Evolutionary conservation across 306 rosid genomes (phyloP).

Genomic region (Inga oerstediana): DNA sequence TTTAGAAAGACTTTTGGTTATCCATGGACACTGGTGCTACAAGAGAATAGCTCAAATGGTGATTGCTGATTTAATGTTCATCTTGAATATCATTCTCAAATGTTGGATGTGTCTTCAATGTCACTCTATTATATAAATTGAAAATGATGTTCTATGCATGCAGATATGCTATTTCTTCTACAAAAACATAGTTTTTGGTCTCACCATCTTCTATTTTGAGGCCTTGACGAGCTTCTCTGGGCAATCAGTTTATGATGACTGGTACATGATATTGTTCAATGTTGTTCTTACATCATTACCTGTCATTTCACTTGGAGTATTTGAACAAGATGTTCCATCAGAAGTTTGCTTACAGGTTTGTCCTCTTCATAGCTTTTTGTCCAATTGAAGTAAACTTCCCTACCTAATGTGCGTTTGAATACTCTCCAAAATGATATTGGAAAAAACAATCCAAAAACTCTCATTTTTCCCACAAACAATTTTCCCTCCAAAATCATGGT

Average conservation of each 20-base stretch:
- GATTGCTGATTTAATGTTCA: constrained; percentile 30
- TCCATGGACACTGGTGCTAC: constrained; percentile 99
- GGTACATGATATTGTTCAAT: constrained; percentile 93
- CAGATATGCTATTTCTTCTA: constrained; percentile 99
- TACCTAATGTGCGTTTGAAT: background rate
- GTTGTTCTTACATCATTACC: constrained; percentile 96
- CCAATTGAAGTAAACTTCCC: constrained; percentile 21
- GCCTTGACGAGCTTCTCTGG: constrained; percentile 92
- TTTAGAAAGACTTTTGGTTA: constrained; percentile 97
- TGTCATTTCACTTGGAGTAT: constrained; percentile 97
- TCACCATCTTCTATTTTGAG: constrained; percentile 96
- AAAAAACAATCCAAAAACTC: too few species aligned
- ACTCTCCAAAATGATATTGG: too few species aligned
- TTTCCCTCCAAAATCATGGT: too few species aligned
- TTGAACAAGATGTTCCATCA: constrained; percentile 97
- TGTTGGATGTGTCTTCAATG: background rate
- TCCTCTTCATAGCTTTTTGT: constrained; percentile 18
- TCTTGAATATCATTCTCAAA: constrained; percentile 28
- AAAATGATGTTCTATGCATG: constrained; percentile 26
- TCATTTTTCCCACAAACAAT: too few species aligned
- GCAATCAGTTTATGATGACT: constrained; percentile 92
- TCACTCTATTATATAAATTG: background rate
- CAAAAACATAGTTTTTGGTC: constrained; percentile 97
- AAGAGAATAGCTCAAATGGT: constrained; percentile 99
- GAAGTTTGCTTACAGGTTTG: constrained; percentile 98